Evolutionary conservation across 2,329 filamentous ascomycete species (phyloP), one percentile per base, ranked within the genome.

Genomic region (Dactylellina cionopaga): DNA sequence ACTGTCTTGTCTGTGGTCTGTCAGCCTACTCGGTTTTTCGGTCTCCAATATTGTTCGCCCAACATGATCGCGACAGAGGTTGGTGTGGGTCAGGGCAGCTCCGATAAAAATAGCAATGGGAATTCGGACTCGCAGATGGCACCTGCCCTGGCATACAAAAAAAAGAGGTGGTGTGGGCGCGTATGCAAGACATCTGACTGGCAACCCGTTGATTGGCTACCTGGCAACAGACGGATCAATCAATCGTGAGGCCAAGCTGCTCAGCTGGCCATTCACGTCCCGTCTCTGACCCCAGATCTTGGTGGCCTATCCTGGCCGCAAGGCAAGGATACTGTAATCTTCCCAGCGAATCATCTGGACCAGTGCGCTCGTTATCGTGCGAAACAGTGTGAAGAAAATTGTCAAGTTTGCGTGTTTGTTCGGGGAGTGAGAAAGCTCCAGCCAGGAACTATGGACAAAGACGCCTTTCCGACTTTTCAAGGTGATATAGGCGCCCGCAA

Each of bases 81-180:
- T 64, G 60, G 60, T 65, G 49, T 49, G 43, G 41, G n/a, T n/a
- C n/a, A n/a, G n/a, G 19, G 29, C 5, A 7, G 29, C 25, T 37
- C 31, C 55, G 47, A 62, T 71, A 71, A 71, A 71, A 71, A 71
- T 71, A 71, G 66, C 39, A 59, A 13, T 47, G 19, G 49, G 63
- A 41, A 22, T 44, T 54, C 47, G 47, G 55, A 43, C 47, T 33
- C 17, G 33, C 27, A 17, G 41, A 37, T 39, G 56, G 56, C 43
- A 51, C 51, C 49, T 65, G 68, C 68, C 68, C 68, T 72, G 59
- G 63, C 63, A 68, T 59, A 2, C n/a, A n/a, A 17, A 13, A 47
- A 54, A 65, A 39, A 52, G 56, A 22, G 60, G 60, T 55, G 68
- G 68, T 72, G 68, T 72, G 68, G 68, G 68, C 68, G 68, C 59